Percentiles rank a stretch among this genome's conserved stretches.
These are phyloP conservation scores for Zanthoxylum bungeanum DNA, from an alignment of 345 rosid genomes.

Conservation along the genomic window DNA sequence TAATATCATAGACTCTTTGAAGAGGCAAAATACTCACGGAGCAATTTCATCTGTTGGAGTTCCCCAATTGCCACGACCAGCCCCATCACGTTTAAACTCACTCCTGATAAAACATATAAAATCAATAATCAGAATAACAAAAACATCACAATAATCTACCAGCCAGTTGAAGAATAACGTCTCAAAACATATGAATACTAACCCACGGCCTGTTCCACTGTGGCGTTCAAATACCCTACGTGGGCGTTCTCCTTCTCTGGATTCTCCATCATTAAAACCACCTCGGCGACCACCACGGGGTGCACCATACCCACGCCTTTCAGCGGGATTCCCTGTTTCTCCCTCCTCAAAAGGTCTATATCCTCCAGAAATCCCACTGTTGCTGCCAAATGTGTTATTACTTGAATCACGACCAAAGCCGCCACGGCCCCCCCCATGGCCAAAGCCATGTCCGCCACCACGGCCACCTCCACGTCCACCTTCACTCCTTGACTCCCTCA, in stretches of 20 bases:
- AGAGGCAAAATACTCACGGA: constrained; percentile 43
- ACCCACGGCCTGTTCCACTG: constrained; percentile 97
- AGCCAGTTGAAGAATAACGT: background rate
- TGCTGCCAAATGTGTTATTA: constrained; percentile 37
- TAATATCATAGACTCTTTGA: background rate
- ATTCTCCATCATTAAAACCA: constrained; percentile 57
- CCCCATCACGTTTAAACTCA: constrained; percentile 80
- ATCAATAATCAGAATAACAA: background rate
- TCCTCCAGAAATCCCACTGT: constrained; percentile 60
- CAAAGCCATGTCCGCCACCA: constrained; percentile 49
- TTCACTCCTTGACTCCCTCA: constrained; percentile 74
- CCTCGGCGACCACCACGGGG: constrained; percentile 80
- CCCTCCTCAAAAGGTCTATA: constrained; percentile 65
- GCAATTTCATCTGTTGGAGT: constrained; percentile 68
- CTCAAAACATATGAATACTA: constrained; percentile 25
- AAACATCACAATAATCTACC: background rate
- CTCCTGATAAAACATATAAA: constrained; percentile 33
- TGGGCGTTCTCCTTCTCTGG: constrained; percentile 73
- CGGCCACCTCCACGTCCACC: constrained; percentile 64
- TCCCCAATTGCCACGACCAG: constrained; percentile 99
- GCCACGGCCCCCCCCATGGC: constrained; percentile 67
- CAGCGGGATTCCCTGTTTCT: constrained; percentile 50
- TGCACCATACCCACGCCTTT: constrained; percentile 48
- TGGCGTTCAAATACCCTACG: constrained; percentile 72
- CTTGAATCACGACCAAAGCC: constrained; percentile 59